A percentile compares a stretch with the other conserved stretches of the same genome.
phyloP scores from a whole-genome alignment of 176 grass and related monocot genomes.

The Lolium perenne region DNA sequence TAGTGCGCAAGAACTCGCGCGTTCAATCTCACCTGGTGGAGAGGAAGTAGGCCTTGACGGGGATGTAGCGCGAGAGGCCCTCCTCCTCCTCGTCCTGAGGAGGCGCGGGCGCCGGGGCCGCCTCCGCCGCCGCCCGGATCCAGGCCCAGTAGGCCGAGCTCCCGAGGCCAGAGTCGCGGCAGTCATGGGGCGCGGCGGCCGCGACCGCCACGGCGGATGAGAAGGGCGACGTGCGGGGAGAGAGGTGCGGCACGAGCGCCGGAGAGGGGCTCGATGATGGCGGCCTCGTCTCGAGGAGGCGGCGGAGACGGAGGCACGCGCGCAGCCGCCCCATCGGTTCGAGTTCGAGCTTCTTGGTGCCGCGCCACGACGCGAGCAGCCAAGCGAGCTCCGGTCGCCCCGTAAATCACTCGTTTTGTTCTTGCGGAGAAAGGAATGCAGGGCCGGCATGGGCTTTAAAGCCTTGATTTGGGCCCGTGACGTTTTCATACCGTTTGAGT shows the following conservation, averaged over 20 bases:
- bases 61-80: slow-evolving; percentile 63
- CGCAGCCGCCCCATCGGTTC: slow-evolving; percentile 61
- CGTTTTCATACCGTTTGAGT: neutral
- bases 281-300: slow-evolving; percentile 35
- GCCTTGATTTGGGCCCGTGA: neutral
- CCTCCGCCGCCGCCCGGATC: slow-evolving; percentile 53
- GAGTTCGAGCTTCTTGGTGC: neutral
- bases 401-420: slow-evolving; percentile 32
- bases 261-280: neutral
- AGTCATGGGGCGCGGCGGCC: slow-evolving; percentile 34
- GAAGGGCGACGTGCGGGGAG: neutral
- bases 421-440: slow-evolving; percentile 32
- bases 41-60: slow-evolving; percentile 94
- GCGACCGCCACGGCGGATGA: slow-evolving; percentile 44
- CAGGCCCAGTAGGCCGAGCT: slow-evolving; percentile 50
- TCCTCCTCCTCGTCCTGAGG: slow-evolving; percentile 59
- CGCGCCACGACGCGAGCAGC: slow-evolving; percentile 26
- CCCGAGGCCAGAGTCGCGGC: slow-evolving; percentile 39
- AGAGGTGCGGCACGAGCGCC: neutral
- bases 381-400: neutral
- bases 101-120: slow-evolving; percentile 34
- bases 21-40: slow-evolving; percentile 61
- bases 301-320: slow-evolving; percentile 55
- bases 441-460: neutral
- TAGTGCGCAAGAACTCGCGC: neutral